A percentile compares a stretch with the other conserved stretches of the same genome.
Conservation (phyloP, 2,329 filamentous ascomycete genomes). For the Microascus cirrosus region DNA sequence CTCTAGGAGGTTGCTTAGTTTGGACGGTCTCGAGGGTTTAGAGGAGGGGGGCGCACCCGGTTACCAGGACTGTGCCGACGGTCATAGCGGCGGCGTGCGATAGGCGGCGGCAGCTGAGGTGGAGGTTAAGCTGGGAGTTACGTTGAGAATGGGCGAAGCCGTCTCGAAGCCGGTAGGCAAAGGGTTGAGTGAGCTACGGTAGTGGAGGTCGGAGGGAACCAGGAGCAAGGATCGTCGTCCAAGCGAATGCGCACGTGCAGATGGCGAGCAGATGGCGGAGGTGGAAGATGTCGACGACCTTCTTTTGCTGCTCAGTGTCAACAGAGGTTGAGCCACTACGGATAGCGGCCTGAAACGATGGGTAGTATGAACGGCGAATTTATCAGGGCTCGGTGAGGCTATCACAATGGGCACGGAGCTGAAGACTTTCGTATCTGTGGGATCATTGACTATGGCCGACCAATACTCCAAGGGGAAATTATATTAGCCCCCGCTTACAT, state of each 20-base stretch:
- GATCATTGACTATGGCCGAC: no score
- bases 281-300: not conserved
- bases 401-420: no score
- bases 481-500: no score
- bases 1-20: constrained; percentile 41
- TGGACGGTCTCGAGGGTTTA: not conserved
- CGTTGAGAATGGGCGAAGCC: not conserved
- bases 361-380: no score
- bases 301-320: no score
- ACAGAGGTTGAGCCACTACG: no score
- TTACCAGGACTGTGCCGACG: constrained; percentile 80
- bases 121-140: constrained; percentile 5
- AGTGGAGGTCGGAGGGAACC: not conserved
- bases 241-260: not conserved
- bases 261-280: no score
- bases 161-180: not conserved
- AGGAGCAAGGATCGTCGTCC: not conserved
- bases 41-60: constrained; percentile 54
- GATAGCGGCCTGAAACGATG: no score
- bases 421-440: no score
- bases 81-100: constrained; percentile 44
- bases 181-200: not conserved
- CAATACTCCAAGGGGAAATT: no score
- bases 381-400: no score
- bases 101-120: constrained; percentile 7